phyloP scores from a whole-genome alignment of 1,139 yeast species.

The Pichia sp. region DNA sequence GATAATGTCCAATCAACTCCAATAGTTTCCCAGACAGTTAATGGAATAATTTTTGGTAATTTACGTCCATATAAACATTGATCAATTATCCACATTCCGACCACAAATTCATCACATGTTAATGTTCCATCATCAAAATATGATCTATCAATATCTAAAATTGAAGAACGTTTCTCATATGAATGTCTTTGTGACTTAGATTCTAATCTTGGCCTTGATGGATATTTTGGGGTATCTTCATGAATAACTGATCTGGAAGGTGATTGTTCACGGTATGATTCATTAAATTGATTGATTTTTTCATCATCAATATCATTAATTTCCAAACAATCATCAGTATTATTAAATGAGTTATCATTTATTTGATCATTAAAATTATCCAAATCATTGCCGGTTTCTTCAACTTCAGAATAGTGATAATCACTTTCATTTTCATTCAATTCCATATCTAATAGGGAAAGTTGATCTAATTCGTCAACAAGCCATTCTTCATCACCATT shows the following conservation, averaged over 20 bases:
- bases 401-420: no score
- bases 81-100: constrained; percentile 95
- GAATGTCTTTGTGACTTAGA: no score
- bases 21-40: constrained; percentile 48
- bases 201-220: no score
- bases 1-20: constrained; percentile 11
- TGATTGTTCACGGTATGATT: no score
- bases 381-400: no score
- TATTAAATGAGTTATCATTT: background rate
- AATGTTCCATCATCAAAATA: constrained; percentile 56
- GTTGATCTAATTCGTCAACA: background rate
- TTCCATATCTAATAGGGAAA: no score
- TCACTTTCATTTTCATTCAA: no score
- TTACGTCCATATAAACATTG: constrained; percentile 93
- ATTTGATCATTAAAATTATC: no score
- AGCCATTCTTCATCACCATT: constrained; percentile 7
- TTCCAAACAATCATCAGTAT: constrained; percentile 1
- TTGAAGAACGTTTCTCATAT: background rate
- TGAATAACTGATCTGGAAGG: no score
- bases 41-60: constrained; percentile 59
- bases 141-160: constrained; percentile 5
- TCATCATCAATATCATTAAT: background rate
- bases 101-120: constrained; percentile 74
- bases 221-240: no score
- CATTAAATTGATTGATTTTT: no score